Conservation (phyloP, 75 land plant species). For the Cupressus sempervirens region DNA sequence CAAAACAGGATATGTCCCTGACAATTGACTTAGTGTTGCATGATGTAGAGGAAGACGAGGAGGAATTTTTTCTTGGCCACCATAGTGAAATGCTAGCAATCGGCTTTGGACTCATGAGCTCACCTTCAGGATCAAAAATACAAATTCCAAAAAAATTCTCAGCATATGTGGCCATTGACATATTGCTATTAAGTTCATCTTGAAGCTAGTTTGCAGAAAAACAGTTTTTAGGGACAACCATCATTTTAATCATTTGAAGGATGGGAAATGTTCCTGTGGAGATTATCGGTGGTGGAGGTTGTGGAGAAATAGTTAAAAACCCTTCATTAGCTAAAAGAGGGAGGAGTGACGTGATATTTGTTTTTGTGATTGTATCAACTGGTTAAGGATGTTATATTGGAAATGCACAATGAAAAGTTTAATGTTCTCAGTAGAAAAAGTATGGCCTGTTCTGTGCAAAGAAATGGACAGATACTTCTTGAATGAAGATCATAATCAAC, state of each 20-base stretch:
- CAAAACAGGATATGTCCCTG: neutral
- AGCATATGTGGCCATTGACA: constrained; percentile 4
- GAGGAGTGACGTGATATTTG: neutral
- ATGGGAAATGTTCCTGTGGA: constrained; percentile 3
- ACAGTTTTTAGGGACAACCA: neutral
- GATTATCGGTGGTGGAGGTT: neutral
- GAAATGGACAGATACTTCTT: neutral
- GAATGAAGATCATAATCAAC: neutral
- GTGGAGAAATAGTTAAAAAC: neutral
- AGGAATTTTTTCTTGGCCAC: too few species aligned
- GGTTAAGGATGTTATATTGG: neutral
- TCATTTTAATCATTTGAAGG: constrained; percentile 2
- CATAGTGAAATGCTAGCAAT: constrained; percentile 3
- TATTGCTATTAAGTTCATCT: constrained; percentile 5
- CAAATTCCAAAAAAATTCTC: constrained; percentile 5
- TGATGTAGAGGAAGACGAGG: constrained; percentile 6
- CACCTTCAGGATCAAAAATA: neutral
- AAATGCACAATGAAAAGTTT: neutral
- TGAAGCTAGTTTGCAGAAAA: neutral
- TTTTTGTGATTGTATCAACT: neutral
- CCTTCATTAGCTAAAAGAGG: neutral
- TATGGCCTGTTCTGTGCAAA: neutral
- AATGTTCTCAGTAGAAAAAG: neutral
- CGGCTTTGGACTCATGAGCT: neutral
- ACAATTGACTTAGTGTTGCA: neutral